Evolutionary conservation across 2,329 filamentous ascomycete genomes (phyloP), one percentile per base, ranked within the genome.

Genomic region (Fusarium falciforme): DNA sequence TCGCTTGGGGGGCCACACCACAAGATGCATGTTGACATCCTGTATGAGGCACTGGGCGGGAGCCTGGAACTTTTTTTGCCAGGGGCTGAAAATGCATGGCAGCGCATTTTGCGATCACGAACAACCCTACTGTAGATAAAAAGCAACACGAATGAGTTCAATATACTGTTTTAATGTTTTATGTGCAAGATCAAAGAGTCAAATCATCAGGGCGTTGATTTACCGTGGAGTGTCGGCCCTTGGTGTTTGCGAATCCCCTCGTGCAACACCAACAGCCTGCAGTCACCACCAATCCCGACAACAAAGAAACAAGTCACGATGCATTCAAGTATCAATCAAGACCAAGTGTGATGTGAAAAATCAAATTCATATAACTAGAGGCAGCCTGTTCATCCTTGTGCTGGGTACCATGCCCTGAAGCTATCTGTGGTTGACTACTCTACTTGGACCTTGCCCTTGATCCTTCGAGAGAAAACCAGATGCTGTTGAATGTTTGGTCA

Each of bases 371-470:
- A 52, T 52, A 52, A 52, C 47, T 52, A 52, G 47, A 31, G 17
- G 47, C 47, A 52, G 17, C 27, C 47, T 52, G 47, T 52, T 52
- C 47, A 52, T 52, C 47, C 47, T 47, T 49, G 38, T 35, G 42
- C n/a, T 40, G 14, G 35, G 44, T 60, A 60, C 44, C 44, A 49
- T 49, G 66, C 22, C 29, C 44, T 20, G 47, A 42, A 38, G 40
- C 58, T 57, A 66, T 61, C 55, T 62, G 47, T n/a, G 3, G 47
- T 29, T 52, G 17, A 22, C 58, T 62, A 38, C 22, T 38, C 57
- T 47, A 57, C 17, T 62, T 6, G 20, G 12, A 62, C 27, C 54
- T 60, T 61, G 47, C 57, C 44, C 58, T 54, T 33, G 44, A 54
- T 35, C 64, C 35, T 42, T 61, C 36, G 44, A 33, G 25, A 38